Percentiles rank a stretch among this genome's conserved stretches.
Conservation (phyloP, 2,329 filamentous ascomycete species). For the Scedosporium apiospermum region DNA sequence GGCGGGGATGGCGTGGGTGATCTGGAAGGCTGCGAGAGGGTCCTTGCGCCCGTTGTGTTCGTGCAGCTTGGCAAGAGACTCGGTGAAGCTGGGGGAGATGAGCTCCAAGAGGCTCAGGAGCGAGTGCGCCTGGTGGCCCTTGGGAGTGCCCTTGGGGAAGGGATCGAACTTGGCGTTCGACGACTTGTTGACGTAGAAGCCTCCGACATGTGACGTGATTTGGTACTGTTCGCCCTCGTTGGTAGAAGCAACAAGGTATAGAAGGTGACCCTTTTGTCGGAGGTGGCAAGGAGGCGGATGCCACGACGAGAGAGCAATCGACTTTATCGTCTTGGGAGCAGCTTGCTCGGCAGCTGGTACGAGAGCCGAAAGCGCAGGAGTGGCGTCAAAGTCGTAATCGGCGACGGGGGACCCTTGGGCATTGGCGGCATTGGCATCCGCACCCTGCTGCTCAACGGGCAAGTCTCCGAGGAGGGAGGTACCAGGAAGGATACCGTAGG, state of each 20-base stretch:
- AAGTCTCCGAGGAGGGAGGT: conserved; percentile 80
- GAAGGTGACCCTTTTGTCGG: conserved; percentile 80
- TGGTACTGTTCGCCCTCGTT: conserved; percentile 93
- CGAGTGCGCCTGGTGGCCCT: conserved; percentile 73
- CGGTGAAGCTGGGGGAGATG: conserved; percentile 74
- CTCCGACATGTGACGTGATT: conserved; percentile 85
- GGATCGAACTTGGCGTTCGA: conserved; percentile 95
- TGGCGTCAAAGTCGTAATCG: conserved; percentile 68
- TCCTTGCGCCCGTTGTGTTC: conserved; percentile 80
- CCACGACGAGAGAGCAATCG: conserved; percentile 82
- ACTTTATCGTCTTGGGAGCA: conserved; percentile 84
- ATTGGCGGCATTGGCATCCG: conserved; percentile 27
- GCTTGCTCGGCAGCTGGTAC: conserved; percentile 57
- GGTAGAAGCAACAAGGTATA: conserved; percentile 83
- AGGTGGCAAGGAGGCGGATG: conserved; percentile 91
- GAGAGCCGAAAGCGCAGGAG: conserved; percentile 59
- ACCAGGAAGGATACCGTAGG: conserved; percentile 79
- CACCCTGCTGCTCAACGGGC: conserved; percentile 28
- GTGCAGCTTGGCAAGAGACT: conserved; percentile 68
- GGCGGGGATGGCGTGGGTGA: conserved; percentile 87
- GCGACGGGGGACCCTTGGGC: conserved; percentile 36
- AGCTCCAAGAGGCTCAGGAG: conserved; percentile 69
- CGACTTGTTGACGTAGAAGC: conserved; percentile 95
- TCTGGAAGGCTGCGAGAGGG: conserved; percentile 84
- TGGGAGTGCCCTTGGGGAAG: conserved; percentile 67